phyloP scores from a whole-genome alignment of 2,329 filamentous ascomycete species.

The Myriosclerotinia duriaeana region DNA sequence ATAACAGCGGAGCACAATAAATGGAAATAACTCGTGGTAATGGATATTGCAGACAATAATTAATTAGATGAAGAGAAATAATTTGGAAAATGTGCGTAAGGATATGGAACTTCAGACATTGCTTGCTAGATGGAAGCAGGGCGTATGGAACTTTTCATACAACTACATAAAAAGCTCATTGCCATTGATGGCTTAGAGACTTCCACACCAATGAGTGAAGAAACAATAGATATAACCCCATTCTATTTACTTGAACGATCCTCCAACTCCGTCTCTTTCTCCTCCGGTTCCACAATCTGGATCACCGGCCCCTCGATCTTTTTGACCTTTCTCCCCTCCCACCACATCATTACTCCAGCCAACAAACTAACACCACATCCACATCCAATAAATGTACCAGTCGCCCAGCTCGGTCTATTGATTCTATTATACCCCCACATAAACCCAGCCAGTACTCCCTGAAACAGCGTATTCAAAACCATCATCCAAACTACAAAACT shows the following conservation, averaged over 20 bases:
- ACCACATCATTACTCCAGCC: slow-evolving; percentile 29
- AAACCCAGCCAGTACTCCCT: slow-evolving; percentile 24
- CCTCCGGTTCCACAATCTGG: slow-evolving; percentile 23
- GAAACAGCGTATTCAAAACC: slow-evolving; percentile 43
- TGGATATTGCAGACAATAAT: not conserved
- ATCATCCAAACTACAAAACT: slow-evolving; percentile 52
- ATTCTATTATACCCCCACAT: slow-evolving; percentile 32
- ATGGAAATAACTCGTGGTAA: too few species aligned
- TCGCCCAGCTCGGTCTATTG: slow-evolving; percentile 27
- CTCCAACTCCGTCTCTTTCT: not conserved
- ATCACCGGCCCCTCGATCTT: slow-evolving; percentile 28
- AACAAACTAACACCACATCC: slow-evolving; percentile 29
- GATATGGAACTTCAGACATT: not conserved
- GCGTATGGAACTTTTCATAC: not conserved
- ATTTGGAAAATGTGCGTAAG: not conserved
- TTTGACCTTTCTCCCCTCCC: slow-evolving; percentile 30
- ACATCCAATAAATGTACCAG: slow-evolving; percentile 27
- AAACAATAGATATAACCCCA: not conserved
- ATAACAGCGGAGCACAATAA: not conserved
- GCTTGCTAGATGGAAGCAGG: not conserved
- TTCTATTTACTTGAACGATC: not conserved
- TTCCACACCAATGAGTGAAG: not conserved
- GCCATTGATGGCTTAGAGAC: not conserved
- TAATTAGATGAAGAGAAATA: not conserved
- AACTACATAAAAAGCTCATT: not conserved